Base-by-base conservation (phyloP, 2,329 filamentous ascomycete species). In the Paramyrothecium sp. region DNA sequence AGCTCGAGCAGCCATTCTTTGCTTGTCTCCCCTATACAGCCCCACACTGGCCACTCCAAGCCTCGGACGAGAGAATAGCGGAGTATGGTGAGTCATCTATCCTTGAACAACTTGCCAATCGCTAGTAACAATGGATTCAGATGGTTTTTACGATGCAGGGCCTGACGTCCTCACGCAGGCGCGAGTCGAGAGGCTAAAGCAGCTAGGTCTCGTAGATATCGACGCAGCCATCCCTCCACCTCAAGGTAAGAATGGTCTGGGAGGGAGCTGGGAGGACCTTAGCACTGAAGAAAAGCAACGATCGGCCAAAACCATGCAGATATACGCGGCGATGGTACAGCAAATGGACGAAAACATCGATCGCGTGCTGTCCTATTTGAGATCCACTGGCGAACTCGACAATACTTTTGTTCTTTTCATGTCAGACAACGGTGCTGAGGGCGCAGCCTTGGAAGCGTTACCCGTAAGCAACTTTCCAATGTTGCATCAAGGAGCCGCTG, bases 381-480 rank as follows among this genome's bases (percentile, higher is more conserved):
- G 76, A 51, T 63, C 70, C 17, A 78, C 75, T 2, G 77, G 74
- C 51, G 79, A 83, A 61, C 70, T 81, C 2, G 80, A 83, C 57
- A 82, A 83, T 61, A 84, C 80, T 5, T 78, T 83, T 56, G 73
- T 84, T 48, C 74, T 78, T 63, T 83, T 83, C 72, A 77, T 83
- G 74, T 80, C 76, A 7, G 80, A 83, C 64, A 82, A 83, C 56
- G 80, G 80, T 3, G 80, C 80, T n/a, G 80, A 83, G 62, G 80
- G 80, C 20, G 81, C 81, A 13, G 76, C 78, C 3, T 81, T 84
- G 60, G 83, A 87, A 63, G 82, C 83, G 4, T 79, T 81, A 54
- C 84, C 84, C 0, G 81, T 85, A 30, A 30, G 26, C 26, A 30
- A 10, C 26, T 4, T 4, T 30, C 10, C 10, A 5, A 30, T 30